Conservation (phyloP, 257 asterid species). For the Avicennia marina region DNA sequence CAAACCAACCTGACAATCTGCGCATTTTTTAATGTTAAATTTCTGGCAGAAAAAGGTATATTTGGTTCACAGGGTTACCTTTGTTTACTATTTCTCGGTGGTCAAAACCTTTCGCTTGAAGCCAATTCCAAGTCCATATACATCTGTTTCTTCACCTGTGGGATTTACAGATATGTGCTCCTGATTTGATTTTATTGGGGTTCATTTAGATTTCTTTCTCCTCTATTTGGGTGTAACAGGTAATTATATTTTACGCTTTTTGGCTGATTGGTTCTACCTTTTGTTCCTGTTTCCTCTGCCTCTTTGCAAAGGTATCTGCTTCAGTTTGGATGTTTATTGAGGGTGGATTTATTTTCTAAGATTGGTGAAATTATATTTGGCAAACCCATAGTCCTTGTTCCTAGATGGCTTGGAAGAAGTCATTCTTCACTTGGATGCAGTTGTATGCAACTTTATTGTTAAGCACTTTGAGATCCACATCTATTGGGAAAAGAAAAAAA, state of each 20-base stretch:
- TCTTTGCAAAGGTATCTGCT: slow-evolving; percentile 1
- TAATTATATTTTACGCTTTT: slow-evolving; percentile 6
- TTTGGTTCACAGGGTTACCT: slow-evolving; percentile 11
- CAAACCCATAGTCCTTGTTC: slow-evolving; percentile 2
- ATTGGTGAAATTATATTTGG: neutral
- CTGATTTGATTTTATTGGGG: slow-evolving; percentile 33
- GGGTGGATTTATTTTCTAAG: slow-evolving; percentile 4
- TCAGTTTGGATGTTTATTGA: neutral
- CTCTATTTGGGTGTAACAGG: slow-evolving; percentile 28
- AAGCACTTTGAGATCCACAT: neutral
- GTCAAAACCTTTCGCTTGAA: slow-evolving; percentile 29
- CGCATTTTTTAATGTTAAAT: slow-evolving; percentile 19
- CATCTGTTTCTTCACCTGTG: slow-evolving; percentile 13
- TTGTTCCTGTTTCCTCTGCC: slow-evolving; percentile 3
- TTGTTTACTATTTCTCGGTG: slow-evolving; percentile 21
- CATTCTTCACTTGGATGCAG: neutral
- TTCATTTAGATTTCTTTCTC: slow-evolving; percentile 20
- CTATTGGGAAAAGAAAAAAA: neutral
- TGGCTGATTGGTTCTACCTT: neutral
- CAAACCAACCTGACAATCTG: slow-evolving; percentile 30
- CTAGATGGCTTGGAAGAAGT: slow-evolving; percentile 4
- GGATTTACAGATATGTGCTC: slow-evolving; percentile 26
- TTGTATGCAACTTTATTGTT: neutral
- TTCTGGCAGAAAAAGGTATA: slow-evolving; percentile 18
- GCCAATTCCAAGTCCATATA: slow-evolving; percentile 17